A percentile compares a stretch with the other conserved stretches of the same genome.
Conservation (phyloP, 2,329 filamentous ascomycete species). For the Chlorencoelia australis region DNA sequence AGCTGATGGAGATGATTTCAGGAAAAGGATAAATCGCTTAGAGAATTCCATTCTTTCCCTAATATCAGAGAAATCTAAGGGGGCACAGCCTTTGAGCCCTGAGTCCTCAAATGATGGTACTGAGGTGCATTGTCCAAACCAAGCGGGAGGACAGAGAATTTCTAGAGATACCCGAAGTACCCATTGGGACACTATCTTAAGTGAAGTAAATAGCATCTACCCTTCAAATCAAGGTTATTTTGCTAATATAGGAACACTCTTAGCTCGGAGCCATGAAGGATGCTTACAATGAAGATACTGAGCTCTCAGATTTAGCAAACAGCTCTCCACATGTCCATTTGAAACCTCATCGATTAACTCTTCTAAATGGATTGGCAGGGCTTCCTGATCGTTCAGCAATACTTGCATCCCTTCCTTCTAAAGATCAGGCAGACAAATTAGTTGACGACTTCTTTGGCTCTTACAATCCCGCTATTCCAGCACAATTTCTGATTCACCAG, state of each 20-base stretch:
- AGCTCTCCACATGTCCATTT: constrained; percentile 21
- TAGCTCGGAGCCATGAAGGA: constrained; percentile 23
- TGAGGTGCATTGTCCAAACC: not conserved
- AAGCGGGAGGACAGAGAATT: constrained; percentile 12
- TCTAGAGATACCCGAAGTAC: constrained; percentile 33
- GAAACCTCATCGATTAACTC: constrained; percentile 12
- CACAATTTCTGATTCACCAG: constrained; percentile 13
- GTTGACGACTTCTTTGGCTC: constrained; percentile 43
- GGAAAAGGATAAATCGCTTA: constrained; percentile 41
- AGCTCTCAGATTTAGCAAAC: constrained; percentile 23
- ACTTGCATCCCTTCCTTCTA: constrained; percentile 37
- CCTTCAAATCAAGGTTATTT: not conserved
- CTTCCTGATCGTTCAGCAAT: constrained; percentile 34
- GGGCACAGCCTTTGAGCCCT: not conserved
- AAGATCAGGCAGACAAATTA: constrained; percentile 37
- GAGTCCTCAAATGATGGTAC: not conserved
- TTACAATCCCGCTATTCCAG: constrained; percentile 41
- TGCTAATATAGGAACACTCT: too few relatives aligned
- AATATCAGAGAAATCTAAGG: constrained; percentile 27
- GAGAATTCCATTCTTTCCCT: constrained; percentile 46
- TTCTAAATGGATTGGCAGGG: constrained; percentile 27
- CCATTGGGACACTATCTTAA: constrained; percentile 48
- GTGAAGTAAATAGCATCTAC: constrained; percentile 36
- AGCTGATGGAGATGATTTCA: constrained; percentile 35
- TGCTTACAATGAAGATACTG: constrained; percentile 25